A percentile compares a stretch with the other conserved stretches of the same genome.
These are phyloP conservation scores for Beauveria brongniartii DNA, from an alignment of 2,329 filamentous ascomycete species.

Conservation along the genomic window DNA sequence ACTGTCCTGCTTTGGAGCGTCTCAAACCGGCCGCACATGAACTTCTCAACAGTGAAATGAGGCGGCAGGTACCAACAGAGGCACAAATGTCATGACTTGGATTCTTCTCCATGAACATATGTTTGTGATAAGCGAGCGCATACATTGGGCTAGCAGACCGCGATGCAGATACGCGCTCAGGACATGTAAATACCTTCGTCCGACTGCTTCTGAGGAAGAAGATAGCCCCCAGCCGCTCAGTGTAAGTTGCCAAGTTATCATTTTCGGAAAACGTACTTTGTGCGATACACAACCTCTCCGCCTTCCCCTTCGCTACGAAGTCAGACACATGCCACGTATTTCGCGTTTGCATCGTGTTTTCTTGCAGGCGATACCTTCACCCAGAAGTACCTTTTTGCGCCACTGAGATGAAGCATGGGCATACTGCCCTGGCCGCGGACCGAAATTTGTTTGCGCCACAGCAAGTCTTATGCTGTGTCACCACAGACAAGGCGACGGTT, in stretches of 20 bases:
- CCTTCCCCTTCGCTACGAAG: no score
- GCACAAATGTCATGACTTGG: no score
- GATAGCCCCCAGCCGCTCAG: not conserved
- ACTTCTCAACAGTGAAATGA: not conserved
- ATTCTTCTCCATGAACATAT: not conserved
- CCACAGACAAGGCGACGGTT: not conserved
- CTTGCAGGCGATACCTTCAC: no score
- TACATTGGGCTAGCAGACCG: not conserved
- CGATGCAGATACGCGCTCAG: not conserved
- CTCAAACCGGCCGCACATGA: no score
- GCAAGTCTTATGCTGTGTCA: not conserved
- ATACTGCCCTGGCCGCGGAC: not conserved
- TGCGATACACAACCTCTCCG: no score
- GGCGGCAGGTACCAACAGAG: not conserved
- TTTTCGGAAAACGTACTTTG: no score
- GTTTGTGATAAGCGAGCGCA: not conserved
- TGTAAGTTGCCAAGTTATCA: not conserved
- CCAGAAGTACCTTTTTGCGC: no score
- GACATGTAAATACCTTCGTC: not conserved
- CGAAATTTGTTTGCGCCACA: not conserved
- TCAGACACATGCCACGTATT: no score
- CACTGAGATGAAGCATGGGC: not conserved
- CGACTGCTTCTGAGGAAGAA: not conserved
- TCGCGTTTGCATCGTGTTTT: no score
- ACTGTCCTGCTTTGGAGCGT: no score